A percentile compares a stretch with the other conserved stretches of the same genome.
Conservation (phyloP, 768 basidiomycete species). For the Leccinum longicurvipes region DNA sequence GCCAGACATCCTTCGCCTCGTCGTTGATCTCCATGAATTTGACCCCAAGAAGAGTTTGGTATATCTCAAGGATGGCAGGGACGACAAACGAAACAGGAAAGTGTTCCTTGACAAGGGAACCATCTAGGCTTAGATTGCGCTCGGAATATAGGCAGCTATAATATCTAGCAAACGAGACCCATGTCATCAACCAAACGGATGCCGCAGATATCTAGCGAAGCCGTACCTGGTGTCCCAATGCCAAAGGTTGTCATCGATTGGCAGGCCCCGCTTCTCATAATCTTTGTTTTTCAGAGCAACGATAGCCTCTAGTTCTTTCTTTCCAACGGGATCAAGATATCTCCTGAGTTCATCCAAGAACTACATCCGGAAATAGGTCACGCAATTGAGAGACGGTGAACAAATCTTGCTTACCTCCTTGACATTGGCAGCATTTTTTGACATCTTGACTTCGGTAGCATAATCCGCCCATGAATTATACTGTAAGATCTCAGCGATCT, state of each 20-base stretch:
- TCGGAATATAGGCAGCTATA: constrained; percentile 50
- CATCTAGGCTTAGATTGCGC: constrained; percentile 65
- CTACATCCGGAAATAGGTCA: constrained; percentile 30
- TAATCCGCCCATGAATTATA: constrained; percentile 84
- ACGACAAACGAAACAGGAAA: constrained; percentile 86
- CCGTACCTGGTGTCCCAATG: constrained; percentile 77
- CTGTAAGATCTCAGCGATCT: constrained; percentile 61
- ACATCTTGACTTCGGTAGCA: constrained; percentile 79
- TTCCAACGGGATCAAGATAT: constrained; percentile 69
- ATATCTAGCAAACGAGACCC: constrained; percentile 19
- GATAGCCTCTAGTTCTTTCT: constrained; percentile 61
- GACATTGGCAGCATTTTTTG: constrained; percentile 62
- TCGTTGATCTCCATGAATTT: constrained; percentile 55
- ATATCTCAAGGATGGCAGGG: constrained; percentile 77
- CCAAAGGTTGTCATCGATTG: constrained; percentile 67
- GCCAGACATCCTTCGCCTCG: constrained; percentile 68
- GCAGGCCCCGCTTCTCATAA: constrained; percentile 51
- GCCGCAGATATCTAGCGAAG: background rate
- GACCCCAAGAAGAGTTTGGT: constrained; percentile 78
- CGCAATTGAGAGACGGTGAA: background rate
- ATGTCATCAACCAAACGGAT: background rate
- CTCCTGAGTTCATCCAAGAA: constrained; percentile 72
- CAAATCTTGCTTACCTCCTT: constrained; percentile 41
- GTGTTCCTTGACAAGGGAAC: constrained; percentile 80
- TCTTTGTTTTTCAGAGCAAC: constrained; percentile 74